Conservation (phyloP, 441 rosid species). For the Populus tomentosa region DNA sequence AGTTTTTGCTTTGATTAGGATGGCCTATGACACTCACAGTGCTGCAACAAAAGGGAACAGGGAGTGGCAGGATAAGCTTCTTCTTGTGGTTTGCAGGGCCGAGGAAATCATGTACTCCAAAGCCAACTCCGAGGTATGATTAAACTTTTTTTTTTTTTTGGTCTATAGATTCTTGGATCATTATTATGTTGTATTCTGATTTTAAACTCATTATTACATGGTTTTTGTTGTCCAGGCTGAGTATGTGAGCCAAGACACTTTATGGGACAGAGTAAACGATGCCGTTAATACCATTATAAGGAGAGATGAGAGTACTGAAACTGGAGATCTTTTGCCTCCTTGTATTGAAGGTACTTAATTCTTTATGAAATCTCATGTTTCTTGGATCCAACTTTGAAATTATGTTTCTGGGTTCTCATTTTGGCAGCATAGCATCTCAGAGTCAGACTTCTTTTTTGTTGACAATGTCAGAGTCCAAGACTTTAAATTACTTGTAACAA, state of each 20-base stretch:
- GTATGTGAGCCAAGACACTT: conserved; percentile 62
- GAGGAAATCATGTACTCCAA: conserved; percentile 97
- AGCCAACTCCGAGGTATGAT: conserved; percentile 85
- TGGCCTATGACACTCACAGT: conserved; percentile 61
- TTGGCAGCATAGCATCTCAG: background rate
- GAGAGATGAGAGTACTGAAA: conserved; percentile 77
- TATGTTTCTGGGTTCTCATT: conserved; percentile 7
- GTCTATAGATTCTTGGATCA: conserved; percentile 3
- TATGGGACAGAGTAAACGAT: conserved; percentile 90
- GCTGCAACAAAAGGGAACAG: conserved; percentile 67
- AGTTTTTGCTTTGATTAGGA: conserved; percentile 47
- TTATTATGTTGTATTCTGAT: conserved; percentile 2
- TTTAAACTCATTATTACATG: background rate
- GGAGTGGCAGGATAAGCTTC: conserved; percentile 92
- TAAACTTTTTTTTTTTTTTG: background rate
- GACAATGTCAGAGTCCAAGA: background rate
- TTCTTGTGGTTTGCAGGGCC: conserved; percentile 69
- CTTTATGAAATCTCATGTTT: background rate
- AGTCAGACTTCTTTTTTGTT: background rate
- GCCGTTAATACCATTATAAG: conserved; percentile 84
- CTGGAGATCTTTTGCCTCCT: conserved; percentile 88
- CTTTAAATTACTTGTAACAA: background rate
- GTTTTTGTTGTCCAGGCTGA: conserved; percentile 49
- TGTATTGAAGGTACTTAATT: conserved; percentile 82
- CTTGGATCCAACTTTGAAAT: conserved; percentile 17